Conservation (phyloP, 495 filamentous ascomycete species). For the Amniculicola lignicola region DNA sequence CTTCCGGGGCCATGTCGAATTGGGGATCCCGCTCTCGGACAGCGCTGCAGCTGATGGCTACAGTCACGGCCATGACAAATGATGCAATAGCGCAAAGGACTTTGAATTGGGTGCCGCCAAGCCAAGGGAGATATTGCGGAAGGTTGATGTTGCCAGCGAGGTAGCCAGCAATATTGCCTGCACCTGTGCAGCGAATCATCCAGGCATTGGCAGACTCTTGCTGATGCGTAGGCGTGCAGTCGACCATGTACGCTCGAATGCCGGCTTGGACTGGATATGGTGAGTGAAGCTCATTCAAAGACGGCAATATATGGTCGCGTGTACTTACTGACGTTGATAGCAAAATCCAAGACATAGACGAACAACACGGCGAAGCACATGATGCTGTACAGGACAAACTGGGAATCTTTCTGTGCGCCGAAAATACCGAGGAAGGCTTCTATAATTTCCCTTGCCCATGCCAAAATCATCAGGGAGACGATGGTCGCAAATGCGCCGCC, state of each 20-base stretch:
- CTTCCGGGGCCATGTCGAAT: constrained; percentile 58
- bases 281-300: background rate
- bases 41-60: constrained; percentile 60
- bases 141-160: constrained; percentile 77
- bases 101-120: constrained; percentile 86
- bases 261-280: constrained; percentile 69
- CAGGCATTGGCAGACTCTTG: constrained; percentile 86
- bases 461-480: constrained; percentile 66
- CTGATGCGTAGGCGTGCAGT: constrained; percentile 83
- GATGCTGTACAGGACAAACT: constrained; percentile 55
- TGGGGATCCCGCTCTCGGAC: constrained; percentile 78
- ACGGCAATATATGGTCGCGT: background rate
- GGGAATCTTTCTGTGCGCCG: constrained; percentile 61
- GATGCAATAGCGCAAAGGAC: constrained; percentile 79
- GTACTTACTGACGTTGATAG: constrained; percentile 80
- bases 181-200: constrained; percentile 74
- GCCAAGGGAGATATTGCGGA: constrained; percentile 64
- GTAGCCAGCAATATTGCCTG: constrained; percentile 85
- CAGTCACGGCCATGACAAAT: constrained; percentile 62
- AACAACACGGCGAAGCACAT: constrained; percentile 74
- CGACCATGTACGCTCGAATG: constrained; percentile 85
- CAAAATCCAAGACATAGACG: constrained; percentile 83
- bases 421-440: constrained; percentile 67
- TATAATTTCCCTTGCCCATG: constrained; percentile 80
- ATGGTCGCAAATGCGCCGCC: constrained; percentile 70